Base-by-base conservation (phyloP, 2,329 filamentous ascomycete species). In the Pseudogymnoascus sp. region DNA sequence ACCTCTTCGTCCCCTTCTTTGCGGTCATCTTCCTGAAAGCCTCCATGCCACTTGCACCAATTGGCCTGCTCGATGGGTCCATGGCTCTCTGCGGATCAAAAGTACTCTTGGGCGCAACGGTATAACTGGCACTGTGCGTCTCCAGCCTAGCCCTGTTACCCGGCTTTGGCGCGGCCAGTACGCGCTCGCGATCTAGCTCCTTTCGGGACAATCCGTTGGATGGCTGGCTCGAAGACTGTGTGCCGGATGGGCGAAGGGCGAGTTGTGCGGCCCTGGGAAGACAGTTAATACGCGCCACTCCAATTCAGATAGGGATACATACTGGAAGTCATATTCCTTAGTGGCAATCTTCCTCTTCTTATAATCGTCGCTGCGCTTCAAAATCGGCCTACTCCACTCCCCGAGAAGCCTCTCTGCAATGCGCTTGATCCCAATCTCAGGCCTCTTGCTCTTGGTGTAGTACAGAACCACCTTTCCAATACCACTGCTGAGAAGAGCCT, bases 381-480 rank as follows among this genome's bases (percentile, higher is more conserved):
- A 81, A 66, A 99, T 96, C 3, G 93, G 93, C 41, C 95, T 83
- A 67, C 92, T 96, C 95, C 95, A 99, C 73, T 97, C 93, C 63
- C 90, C 91, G 63, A 97, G 81, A n/a, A 97, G 81, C 59, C 90
- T 86, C 78, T 97, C 93, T 0, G 95, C 95, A 78, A 93, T 91
- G 68, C 93, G 88, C 80, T 97, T 97, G 80, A 99, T 97, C 65
- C 82, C 83, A 4, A 88, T 80, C 76, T 97, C 91, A 0, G 93
- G 89, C 68, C 91, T 88, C 79, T 93, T 96, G 80, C 90, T 96
- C 77, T 93, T 93, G 60, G 93, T 97, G 78, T 99, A 99, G 79
- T 97, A 99, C 66, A 96, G 85, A 61, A 97, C 89, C 58, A 99
- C 91, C 75, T 97, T 97, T 72, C 95, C 95, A 67, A 99, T 95